These are phyloP conservation scores for Sordaria brevicollis DNA, from an alignment of 495 filamentous ascomycete species.

Conservation along the genomic window DNA sequence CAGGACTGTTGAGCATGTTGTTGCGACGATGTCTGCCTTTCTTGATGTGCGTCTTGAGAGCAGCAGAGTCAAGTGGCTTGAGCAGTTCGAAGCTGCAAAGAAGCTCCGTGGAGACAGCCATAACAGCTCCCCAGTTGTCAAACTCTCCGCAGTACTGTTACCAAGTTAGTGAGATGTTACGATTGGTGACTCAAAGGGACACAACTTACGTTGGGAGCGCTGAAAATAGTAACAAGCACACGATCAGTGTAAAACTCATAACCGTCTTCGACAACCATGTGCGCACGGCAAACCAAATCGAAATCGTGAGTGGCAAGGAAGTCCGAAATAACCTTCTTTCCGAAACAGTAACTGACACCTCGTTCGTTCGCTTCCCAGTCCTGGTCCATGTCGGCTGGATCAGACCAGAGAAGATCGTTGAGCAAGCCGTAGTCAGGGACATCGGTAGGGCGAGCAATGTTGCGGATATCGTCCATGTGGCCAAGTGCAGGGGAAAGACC, in stretches of 20 bases:
- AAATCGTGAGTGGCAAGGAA: conserved; percentile 95
- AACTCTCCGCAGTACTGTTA: conserved; percentile 94
- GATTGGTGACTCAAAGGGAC: not conserved
- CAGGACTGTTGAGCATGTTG: conserved; percentile 87
- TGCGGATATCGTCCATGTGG: conserved; percentile 97
- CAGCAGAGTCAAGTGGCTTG: conserved; percentile 94
- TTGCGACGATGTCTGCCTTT: conserved; percentile 84
- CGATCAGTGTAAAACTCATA: conserved; percentile 99
- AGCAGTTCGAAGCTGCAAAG: conserved; percentile 95
- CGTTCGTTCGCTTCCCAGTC: conserved; percentile 98
- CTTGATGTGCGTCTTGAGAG: conserved; percentile 98
- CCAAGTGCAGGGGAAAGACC: conserved; percentile 84
- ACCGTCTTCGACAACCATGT: conserved; percentile 99
- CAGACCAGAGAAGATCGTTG: conserved; percentile 96
- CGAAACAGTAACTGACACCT: conserved; percentile 97
- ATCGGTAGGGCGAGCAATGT: conserved; percentile 91
- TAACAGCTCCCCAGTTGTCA: conserved; percentile 98
- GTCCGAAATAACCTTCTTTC: conserved; percentile 95
- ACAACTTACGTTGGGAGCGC: conserved; percentile 82
- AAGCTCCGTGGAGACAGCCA: conserved; percentile 90
- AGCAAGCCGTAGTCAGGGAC: conserved; percentile 95
- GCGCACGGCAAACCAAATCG: conserved; percentile 90
- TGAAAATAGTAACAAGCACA: conserved; percentile 94
- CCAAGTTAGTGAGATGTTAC: not conserved
- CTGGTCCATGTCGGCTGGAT: conserved; percentile 93